These are phyloP conservation scores for Trichophyton verrucosum DNA, from an alignment of 2,329 filamentous ascomycete genomes.

Conservation along the genomic window DNA sequence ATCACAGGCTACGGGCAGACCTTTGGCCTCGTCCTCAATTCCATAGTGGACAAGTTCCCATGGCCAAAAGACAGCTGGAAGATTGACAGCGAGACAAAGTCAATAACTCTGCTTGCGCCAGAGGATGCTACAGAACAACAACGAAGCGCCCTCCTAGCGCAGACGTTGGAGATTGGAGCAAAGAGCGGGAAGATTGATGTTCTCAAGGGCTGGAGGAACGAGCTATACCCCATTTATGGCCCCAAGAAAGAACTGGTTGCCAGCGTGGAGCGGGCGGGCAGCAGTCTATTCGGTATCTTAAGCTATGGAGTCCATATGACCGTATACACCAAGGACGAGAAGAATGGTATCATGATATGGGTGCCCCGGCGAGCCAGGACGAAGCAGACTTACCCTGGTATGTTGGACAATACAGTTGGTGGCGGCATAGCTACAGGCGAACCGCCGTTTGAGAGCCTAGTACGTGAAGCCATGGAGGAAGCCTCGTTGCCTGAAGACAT, in stretches of 20 bases:
- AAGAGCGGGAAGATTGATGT: constrained; percentile 60
- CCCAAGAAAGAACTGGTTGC: constrained; percentile 48
- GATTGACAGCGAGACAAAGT: constrained; percentile 48
- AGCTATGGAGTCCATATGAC: constrained; percentile 75
- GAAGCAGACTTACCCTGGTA: constrained; percentile 82
- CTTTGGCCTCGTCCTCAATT: constrained; percentile 48
- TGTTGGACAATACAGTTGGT: constrained; percentile 90
- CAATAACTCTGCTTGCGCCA: constrained; percentile 48
- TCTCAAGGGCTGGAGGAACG: constrained; percentile 66
- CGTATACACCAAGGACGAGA: constrained; percentile 48
- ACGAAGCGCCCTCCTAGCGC: constrained; percentile 46
- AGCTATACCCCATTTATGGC: constrained; percentile 67
- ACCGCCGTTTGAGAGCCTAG: constrained; percentile 63
- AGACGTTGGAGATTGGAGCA: constrained; percentile 56
- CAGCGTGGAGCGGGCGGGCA: constrained; percentile 64
- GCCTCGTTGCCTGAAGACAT: constrained; percentile 62
- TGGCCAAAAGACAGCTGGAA: constrained; percentile 46
- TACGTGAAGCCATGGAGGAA: constrained; percentile 82
- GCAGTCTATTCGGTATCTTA: constrained; percentile 60
- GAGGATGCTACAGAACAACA: constrained; percentile 46
- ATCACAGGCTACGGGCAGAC: constrained; percentile 52
- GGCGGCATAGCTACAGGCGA: constrained; percentile 74
- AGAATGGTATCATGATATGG: constrained; percentile 64
- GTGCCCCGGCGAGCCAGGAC: constrained; percentile 60
- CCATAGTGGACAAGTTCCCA: constrained; percentile 30